These are phyloP conservation scores for Gomphus sp. DNA, from an alignment of 1,284 basidiomycete species.

Conservation along the genomic window DNA sequence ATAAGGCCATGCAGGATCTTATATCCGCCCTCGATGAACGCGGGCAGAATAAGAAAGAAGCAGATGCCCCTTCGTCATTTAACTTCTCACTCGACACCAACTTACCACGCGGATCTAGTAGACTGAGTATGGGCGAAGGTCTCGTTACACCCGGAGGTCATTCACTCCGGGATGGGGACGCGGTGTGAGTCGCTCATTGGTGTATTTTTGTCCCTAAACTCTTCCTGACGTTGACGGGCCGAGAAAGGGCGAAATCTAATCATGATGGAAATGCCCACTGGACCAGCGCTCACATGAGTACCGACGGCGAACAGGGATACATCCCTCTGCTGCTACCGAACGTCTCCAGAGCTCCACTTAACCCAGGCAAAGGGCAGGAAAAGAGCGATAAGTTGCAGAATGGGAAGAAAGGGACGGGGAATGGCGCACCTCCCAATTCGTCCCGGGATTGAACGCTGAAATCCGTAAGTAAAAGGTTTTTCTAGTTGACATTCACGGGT, in stretches of 20 bases:
- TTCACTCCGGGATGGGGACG: background rate
- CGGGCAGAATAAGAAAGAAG: background rate
- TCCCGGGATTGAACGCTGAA: background rate
- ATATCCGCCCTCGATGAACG: slow-evolving; percentile 6
- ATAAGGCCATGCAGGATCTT: slow-evolving; percentile 6
- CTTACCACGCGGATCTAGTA: background rate
- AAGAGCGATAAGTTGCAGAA: no score
- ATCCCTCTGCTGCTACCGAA: background rate
- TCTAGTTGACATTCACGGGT: no score
- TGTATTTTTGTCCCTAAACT: background rate
- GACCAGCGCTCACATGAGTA: background rate
- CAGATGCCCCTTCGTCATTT: background rate
- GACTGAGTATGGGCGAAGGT: slow-evolving; percentile 7
- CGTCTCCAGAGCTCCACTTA: background rate
- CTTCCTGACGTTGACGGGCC: background rate
- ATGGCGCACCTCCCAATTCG: background rate
- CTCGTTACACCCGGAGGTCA: slow-evolving; percentile 2
- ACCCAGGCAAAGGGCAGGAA: background rate
- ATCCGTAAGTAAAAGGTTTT: no score
- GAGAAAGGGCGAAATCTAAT: background rate
- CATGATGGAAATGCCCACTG: background rate
- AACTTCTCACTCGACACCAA: background rate
- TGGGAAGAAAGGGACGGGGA: background rate
- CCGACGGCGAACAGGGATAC: background rate
- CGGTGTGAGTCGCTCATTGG: background rate